These are phyloP conservation scores for Leccinum truebloodii DNA, from an alignment of 768 basidiomycete genomes.

Conservation along the genomic window DNA sequence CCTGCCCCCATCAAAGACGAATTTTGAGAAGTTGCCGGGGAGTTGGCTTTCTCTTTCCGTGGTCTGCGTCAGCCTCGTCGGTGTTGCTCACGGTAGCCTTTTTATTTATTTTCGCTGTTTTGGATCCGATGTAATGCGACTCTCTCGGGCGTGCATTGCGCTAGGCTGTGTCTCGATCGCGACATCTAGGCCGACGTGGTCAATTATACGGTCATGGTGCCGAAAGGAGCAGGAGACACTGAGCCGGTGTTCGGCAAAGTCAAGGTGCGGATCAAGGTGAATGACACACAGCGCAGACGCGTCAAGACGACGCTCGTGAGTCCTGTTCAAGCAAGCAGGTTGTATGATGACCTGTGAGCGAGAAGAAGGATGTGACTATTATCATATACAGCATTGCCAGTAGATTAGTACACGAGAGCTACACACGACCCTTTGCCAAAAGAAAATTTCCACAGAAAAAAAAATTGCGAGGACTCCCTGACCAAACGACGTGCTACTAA, in stretches of 20 bases:
- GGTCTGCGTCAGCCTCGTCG: too few relatives aligned
- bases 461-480: background rate
- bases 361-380: background rate
- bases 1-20: too few relatives aligned
- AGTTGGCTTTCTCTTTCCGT: too few relatives aligned
- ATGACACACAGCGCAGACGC: constrained; percentile 89
- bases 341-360: constrained; percentile 32
- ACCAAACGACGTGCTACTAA: constrained; percentile 16
- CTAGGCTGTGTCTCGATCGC: too few relatives aligned
- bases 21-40: too few relatives aligned
- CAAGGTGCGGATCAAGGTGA: constrained; percentile 80
- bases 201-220: too few relatives aligned
- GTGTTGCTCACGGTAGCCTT: too few relatives aligned
- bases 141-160: too few relatives aligned
- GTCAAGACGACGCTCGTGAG: constrained; percentile 80
- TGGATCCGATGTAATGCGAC: too few relatives aligned
- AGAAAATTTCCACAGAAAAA: background rate
- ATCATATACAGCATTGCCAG: constrained; percentile 2
- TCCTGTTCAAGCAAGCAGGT: constrained; percentile 51
- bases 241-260: constrained; percentile 86
- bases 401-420: constrained; percentile 7
- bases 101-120: too few relatives aligned
- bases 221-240: too few relatives aligned
- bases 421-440: constrained; percentile 4
- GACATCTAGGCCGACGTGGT: too few relatives aligned